Base-by-base conservation (phyloP, 23 red algal genomes). In the Gracilaria caudata region DNA sequence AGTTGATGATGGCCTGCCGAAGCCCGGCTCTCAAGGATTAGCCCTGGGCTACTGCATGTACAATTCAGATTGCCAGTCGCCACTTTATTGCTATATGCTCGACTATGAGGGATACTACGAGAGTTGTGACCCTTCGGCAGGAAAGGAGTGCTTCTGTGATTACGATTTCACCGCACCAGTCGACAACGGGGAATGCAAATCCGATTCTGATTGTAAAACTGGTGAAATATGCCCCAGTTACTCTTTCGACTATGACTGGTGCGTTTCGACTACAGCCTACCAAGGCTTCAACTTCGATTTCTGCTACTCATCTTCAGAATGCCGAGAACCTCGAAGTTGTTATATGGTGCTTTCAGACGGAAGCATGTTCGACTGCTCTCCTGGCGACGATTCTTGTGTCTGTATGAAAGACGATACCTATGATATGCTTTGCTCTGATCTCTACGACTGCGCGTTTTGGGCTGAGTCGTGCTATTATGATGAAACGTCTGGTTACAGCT, bases 271-370 rank as follows among this genome's bases (percentile, higher is more conserved):
- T 7, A 63, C 58, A 7, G 58, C 58, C 29, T 63, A 30, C 24
- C 58, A 63, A 32, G 58, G 58, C 29, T 63, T 30, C 58, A 63
- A 63, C 26, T 63, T 63, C 23, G 58, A 63, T 32, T 63, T 28
- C 1, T 63, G 58, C 30, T 63, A 9, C 26, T 63, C 58, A 4
- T 63, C 58, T 30, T 29, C 24, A 12, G 58, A 63, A 6, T 63
- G 58, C 24, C n/a, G 58, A 7, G 58, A 30, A 63, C 19, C 58
- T 63, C 58, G 58, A 32, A 23, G 23, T 9, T 63, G 58, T 63
- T 30, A 30, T 23, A 32, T 21, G 29, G 4, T 45, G 41, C 41
- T 7, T 7, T 4, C 4, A 45, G 41, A 45, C 41, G 41, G 41
- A 45, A 45, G 41, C 41, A 7, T 45, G 6, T 7, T 10, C 4